phyloP scores from a whole-genome alignment of 108 stramenopile genomes.

The Skeletonema costatum region DNA sequence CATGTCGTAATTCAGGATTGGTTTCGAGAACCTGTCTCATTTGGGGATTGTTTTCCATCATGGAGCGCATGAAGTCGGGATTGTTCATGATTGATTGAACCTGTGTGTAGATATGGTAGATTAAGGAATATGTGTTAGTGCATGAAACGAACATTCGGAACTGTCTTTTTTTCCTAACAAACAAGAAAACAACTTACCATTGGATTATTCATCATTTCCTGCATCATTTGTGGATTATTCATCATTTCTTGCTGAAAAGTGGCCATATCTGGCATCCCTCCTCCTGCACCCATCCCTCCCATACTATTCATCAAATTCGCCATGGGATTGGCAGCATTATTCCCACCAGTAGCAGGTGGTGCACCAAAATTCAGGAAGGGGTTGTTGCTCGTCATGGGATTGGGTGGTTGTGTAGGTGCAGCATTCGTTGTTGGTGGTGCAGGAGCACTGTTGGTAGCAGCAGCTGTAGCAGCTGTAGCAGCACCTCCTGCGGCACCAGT shows the following conservation, averaged over 20 bases:
- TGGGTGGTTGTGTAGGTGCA: constrained; percentile 18
- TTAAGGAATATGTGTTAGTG: neutral
- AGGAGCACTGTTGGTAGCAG: constrained; percentile 3
- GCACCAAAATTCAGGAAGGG: constrained; percentile 26
- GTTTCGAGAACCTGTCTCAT: constrained; percentile 84
- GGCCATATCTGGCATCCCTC: constrained; percentile 31
- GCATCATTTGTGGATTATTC: constrained; percentile 68
- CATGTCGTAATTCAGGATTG: constrained; percentile 91
- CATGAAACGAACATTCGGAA: neutral
- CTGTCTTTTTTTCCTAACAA: neutral
- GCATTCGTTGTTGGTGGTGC: constrained; percentile 8
- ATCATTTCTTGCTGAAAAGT: constrained; percentile 38
- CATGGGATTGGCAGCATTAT: constrained; percentile 18
- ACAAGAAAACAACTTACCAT: constrained; percentile 37
- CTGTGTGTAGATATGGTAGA: neutral
- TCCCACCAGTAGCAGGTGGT: neutral
- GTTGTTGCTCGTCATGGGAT: neutral
- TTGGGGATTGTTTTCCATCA: constrained; percentile 93
- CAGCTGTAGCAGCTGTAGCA: neutral
- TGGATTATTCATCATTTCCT: constrained; percentile 79
- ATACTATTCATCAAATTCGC: constrained; percentile 34
- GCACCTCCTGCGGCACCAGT: constrained; percentile 9
- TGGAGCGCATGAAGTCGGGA: constrained; percentile 87
- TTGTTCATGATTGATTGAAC: constrained; percentile 84
- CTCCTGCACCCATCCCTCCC: neutral